Conservation (phyloP, 495 filamentous ascomycete genomes). For the Jackrogersella minutella region DNA sequence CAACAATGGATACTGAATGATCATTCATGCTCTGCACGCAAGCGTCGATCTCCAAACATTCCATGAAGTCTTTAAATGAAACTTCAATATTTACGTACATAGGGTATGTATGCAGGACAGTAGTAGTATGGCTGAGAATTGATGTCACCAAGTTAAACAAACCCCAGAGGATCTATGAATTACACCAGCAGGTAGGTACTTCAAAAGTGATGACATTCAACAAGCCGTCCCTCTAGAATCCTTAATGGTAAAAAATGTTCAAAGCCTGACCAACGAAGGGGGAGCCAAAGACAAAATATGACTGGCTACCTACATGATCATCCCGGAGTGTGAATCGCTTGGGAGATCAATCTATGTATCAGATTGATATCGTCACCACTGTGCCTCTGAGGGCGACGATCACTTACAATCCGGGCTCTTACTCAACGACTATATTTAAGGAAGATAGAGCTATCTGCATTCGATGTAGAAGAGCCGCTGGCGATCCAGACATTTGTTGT, state of each 20-base stretch:
- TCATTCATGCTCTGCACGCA: slow-evolving; percentile 13
- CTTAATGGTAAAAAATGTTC: slow-evolving; percentile 25
- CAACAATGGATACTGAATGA: slow-evolving; percentile 3
- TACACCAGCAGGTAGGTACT: too few relatives aligned
- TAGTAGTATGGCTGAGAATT: slow-evolving; percentile 2
- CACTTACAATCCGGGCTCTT: slow-evolving; percentile 9
- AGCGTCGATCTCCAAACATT: slow-evolving; percentile 11
- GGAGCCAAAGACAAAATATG: too few relatives aligned
- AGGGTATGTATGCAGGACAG: slow-evolving; percentile 1
- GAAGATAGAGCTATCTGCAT: too few relatives aligned
- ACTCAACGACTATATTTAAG: slow-evolving; percentile 1
- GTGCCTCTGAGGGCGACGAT: slow-evolving; percentile 1
- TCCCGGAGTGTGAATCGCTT: slow-evolving; percentile 14
- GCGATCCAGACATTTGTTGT: too few relatives aligned
- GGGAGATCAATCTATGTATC: slow-evolving; percentile 14
- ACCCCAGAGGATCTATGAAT: not conserved
- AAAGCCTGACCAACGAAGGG: too few relatives aligned
- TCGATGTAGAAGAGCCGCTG: too few relatives aligned
- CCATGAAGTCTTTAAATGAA: slow-evolving; percentile 11
- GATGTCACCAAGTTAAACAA: slow-evolving; percentile 1
- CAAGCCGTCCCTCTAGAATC: slow-evolving; percentile 1
- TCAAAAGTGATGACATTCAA: slow-evolving; percentile 1
- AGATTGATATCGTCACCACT: slow-evolving; percentile 17
- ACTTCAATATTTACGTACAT: not conserved
- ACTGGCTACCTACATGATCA: slow-evolving; percentile 18